Percentiles rank a stretch among this genome's conserved stretches.
These are phyloP conservation scores for Trichaptum fuscoviolaceum DNA, from an alignment of 768 basidiomycete species.

Conservation along the genomic window DNA sequence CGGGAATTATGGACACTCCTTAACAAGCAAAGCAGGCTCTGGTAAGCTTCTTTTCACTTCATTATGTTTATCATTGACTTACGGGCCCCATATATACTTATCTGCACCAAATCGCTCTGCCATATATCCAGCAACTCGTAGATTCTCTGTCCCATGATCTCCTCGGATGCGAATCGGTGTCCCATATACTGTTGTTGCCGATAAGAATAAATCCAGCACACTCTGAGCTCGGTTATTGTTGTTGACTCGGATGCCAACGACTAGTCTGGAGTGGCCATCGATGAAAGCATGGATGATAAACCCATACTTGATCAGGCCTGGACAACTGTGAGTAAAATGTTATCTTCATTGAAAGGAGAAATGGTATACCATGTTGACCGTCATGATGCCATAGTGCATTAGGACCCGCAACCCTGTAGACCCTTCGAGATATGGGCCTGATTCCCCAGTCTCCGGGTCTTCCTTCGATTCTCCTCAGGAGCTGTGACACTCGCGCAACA, in stretches of 20 bases:
- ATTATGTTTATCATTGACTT: too few species aligned
- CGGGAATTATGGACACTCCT: conserved; percentile 36
- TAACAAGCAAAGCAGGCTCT: conserved; percentile 11
- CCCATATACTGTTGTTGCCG: conserved; percentile 20
- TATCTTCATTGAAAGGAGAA: background rate
- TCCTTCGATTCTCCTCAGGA: conserved; percentile 20
- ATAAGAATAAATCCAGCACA: conserved; percentile 31
- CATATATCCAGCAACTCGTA: conserved; percentile 25
- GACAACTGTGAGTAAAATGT: background rate
- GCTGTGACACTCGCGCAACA: conserved; percentile 15
- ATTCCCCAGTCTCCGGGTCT: conserved; percentile 15
- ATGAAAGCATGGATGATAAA: conserved; percentile 38
- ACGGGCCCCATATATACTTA: conserved; percentile 34
- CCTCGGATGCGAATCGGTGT: conserved; percentile 23
- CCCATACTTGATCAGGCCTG: conserved; percentile 31
- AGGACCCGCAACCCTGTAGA: conserved; percentile 29
- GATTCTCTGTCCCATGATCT: conserved; percentile 31
- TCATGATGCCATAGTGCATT: conserved; percentile 37
- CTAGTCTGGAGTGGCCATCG: conserved; percentile 34
- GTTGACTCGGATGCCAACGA: too few species aligned
- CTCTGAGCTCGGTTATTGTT: conserved; percentile 39
- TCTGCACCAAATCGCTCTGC: conserved; percentile 13
- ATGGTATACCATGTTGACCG: conserved; percentile 28
- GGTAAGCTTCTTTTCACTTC: too few species aligned
- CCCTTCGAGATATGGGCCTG: conserved; percentile 19